A percentile compares a stretch with the other conserved stretches of the same genome.
Evolutionary conservation across 768 basidiomycete species (phyloP).

Genomic region (Pholiota molesta): DNA sequence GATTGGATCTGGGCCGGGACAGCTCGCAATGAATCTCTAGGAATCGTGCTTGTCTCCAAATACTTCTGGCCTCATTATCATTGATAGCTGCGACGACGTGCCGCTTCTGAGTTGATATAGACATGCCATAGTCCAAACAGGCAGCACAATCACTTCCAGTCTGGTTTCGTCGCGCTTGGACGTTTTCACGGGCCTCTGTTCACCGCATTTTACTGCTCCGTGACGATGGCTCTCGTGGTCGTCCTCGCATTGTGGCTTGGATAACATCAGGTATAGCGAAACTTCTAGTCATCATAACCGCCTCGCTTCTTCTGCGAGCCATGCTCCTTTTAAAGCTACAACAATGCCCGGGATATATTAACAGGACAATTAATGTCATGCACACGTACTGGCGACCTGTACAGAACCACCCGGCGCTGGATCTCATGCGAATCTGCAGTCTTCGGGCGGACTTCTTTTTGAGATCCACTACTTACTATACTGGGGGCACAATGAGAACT

Average conservation of each 20-base stretch:
- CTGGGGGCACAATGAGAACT: background rate
- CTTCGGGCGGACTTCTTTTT: background rate
- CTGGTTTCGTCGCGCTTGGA: background rate
- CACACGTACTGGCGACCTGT: background rate
- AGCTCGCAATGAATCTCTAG: background rate
- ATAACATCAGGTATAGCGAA: background rate
- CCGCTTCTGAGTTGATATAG: conserved; percentile 1
- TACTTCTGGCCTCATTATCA: conserved; percentile 1
- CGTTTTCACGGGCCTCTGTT: background rate
- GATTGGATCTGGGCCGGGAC: background rate
- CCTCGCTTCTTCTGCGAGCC: too few species aligned
- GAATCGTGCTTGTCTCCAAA: background rate
- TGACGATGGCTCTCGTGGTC: background rate
- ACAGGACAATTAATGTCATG: background rate
- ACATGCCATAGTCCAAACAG: background rate
- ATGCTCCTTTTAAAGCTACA: background rate
- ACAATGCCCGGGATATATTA: background rate
- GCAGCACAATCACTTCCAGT: background rate
- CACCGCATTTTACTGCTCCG: background rate
- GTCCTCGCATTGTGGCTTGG: background rate
- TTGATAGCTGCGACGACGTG: background rate
- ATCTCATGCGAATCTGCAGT: background rate
- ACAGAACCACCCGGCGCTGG: background rate
- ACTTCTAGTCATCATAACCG: too few species aligned
- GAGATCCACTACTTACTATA: background rate